Percentiles rank a stretch among this genome's conserved stretches.
These are phyloP conservation scores for Phytophthora cryptogea DNA, from an alignment of 352 stramenopile species.

Conservation along the genomic window DNA sequence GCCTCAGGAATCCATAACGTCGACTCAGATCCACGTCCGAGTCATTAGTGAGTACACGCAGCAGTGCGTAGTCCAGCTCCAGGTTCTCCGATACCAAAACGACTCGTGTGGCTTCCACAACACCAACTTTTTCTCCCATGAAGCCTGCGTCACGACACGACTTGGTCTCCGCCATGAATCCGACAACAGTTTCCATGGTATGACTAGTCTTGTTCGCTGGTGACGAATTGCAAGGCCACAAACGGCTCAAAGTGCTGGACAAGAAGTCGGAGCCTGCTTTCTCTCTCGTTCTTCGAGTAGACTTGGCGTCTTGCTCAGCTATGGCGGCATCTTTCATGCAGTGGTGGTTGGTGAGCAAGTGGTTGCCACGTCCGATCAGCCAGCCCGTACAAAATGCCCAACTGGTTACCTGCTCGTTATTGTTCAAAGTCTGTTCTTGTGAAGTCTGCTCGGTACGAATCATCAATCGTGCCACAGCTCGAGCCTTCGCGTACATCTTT, in stretches of 20 bases:
- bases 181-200: conserved; percentile 36
- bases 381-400: conserved; percentile 65
- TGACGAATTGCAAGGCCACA: conserved; percentile 12
- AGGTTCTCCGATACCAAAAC: conserved; percentile 45
- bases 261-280: conserved; percentile 34
- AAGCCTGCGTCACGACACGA: conserved; percentile 37
- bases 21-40: conserved; percentile 32
- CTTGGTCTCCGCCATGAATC: conserved; percentile 67
- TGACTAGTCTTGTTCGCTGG: conserved; percentile 11
- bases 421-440: conserved; percentile 5
- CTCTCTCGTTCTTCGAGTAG: conserved; percentile 9
- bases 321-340: conserved; percentile 45
- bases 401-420: conserved; percentile 16
- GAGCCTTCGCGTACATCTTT: conserved; percentile 59
- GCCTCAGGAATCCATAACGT: conserved; percentile 55
- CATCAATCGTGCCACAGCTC: conserved; percentile 56
- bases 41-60: conserved; percentile 47
- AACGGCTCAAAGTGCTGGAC: conserved; percentile 24
- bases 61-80: conserved; percentile 61
- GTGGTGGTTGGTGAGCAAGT: conserved; percentile 75
- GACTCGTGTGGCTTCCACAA: conserved; percentile 49
- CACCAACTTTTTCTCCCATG: conserved; percentile 41
- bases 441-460: conserved; percentile 34
- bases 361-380: conserved; percentile 58
- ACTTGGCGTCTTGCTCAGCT: conserved; percentile 2